A percentile compares a stretch with the other conserved stretches of the same genome.
These are phyloP conservation scores for Ceratocystis huliohia DNA, from an alignment of 2,329 filamentous ascomycete species.

Conservation along the genomic window DNA sequence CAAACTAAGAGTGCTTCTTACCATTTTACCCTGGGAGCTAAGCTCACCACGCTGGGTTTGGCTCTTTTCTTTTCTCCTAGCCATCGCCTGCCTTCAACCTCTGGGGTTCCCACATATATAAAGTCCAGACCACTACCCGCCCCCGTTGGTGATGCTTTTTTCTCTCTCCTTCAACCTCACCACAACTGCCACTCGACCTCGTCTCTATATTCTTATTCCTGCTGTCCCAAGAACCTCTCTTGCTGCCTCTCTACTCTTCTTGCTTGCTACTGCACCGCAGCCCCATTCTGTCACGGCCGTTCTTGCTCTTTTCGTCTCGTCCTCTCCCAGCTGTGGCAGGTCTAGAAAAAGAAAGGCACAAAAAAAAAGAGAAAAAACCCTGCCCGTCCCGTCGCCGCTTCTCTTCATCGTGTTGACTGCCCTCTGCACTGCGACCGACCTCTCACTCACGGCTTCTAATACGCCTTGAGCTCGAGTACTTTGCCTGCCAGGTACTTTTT, in stretches of 20 bases:
- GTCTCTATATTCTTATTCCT: background rate
- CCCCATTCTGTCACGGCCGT: background rate
- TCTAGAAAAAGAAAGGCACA: background rate
- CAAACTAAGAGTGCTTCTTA: background rate
- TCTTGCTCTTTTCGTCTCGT: slow-evolving; percentile 22
- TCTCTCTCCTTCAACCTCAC: background rate
- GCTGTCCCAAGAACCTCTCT: background rate
- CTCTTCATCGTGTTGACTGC: background rate
- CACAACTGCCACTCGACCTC: background rate
- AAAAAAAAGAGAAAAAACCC: background rate
- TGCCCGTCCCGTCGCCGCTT: background rate
- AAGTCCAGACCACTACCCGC: background rate
- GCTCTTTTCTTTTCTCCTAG: background rate
- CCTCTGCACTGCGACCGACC: background rate
- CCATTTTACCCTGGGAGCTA: background rate
- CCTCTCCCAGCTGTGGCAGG: background rate
- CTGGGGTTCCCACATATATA: slow-evolving; percentile 4
- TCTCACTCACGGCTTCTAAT: background rate
- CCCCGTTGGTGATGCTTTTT: background rate
- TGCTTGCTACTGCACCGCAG: background rate
- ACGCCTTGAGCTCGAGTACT: no score
- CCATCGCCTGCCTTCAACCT: background rate
- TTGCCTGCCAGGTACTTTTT: no score
- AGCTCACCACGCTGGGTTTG: background rate
- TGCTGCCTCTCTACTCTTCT: slow-evolving; percentile 7